Evolutionary conservation across 2,329 filamentous ascomycete genomes (phyloP), one percentile per base, ranked within the genome.

Genomic region (Ceratocystiopsis sp.): DNA sequence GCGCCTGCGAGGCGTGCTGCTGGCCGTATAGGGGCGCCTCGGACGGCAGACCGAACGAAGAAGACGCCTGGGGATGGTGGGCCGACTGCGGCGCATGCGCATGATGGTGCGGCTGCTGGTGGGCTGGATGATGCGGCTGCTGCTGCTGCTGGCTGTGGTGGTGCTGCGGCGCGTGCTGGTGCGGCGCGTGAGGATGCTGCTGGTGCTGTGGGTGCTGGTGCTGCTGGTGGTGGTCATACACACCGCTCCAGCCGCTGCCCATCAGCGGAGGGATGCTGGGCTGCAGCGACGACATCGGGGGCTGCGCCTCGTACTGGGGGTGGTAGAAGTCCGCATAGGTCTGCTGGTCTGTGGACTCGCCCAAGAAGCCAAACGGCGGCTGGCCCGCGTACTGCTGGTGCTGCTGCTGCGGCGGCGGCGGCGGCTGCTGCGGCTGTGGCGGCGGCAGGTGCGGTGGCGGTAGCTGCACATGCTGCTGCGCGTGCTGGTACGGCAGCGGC

Each of bases 241-340:
- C 46, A n/a, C 40, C 36, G 11, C 42, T 35, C 48, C 48, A 50
- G 37, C 44, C 37, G 32, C 44, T 33, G 35, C 34, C 33, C 33
- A 46, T 40, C 25, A 39, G 42, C 5, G 41, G 46, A 15, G 42
- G 38, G 25, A 44, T 42, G 37, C 19, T 33, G 32, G 41, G 43
- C 32, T 38, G 37, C 21, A 42, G 40, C 29, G 40, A 42, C 34
- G 42, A 42, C 45, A 46, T 42, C 4, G 42, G 39, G 1, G 19
- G 18, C 37, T 38, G 37, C 37, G 18, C 29, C 34, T 32, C 37
- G 15, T 40, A 37, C 11, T 43, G 37, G 2, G 11, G n/a, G 29
- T 35, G 33, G 17, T 43, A 34, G 4, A 34, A 34, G 33, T 34
- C 33, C 5, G 33, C 33, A 15, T 34, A 34, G 33, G 11, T 11